phyloP scores from a whole-genome alignment of 78 protist genomes.

The Dictyostelium purpureum region DNA sequence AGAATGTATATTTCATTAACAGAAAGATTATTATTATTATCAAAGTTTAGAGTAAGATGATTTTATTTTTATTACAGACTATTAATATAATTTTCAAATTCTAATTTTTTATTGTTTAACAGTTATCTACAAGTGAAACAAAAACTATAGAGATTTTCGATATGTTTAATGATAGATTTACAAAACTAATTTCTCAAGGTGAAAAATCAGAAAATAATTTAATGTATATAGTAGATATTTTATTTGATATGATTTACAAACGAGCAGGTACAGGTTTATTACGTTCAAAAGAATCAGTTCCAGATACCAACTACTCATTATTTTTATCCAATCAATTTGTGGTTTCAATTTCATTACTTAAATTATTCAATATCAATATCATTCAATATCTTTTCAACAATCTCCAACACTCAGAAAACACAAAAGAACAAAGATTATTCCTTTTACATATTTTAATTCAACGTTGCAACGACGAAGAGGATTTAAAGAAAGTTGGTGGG shows the following conservation, averaged over 20 bases:
- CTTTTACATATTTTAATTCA: slow-evolving; percentile 42
- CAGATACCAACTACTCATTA: slow-evolving; percentile 62
- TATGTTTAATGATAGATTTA: slow-evolving; percentile 50
- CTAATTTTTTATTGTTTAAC: not conserved
- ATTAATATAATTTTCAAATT: too few species aligned
- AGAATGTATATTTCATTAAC: slow-evolving; percentile 60
- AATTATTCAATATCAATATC: slow-evolving; percentile 32
- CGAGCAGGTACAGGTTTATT: slow-evolving; percentile 8
- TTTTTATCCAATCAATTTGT: slow-evolving; percentile 64
- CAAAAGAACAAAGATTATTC: slow-evolving; percentile 45
- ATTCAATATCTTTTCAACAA: slow-evolving; percentile 52
- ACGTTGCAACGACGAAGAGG: slow-evolving; percentile 35
- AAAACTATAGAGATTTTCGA: slow-evolving; percentile 43
- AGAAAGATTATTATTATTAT: slow-evolving; percentile 35
- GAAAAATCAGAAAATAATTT: slow-evolving; percentile 50
- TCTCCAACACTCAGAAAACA: not conserved
- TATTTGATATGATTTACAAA: slow-evolving; percentile 59
- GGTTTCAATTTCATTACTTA: slow-evolving; percentile 17
- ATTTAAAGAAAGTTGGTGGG: slow-evolving; percentile 42
- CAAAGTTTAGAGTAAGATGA: slow-evolving; percentile 33
- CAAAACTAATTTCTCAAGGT: slow-evolving; percentile 16
- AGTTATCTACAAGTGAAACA: slow-evolving; percentile 41
- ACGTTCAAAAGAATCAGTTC: slow-evolving; percentile 16
- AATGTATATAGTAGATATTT: slow-evolving; percentile 26
- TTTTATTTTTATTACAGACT: not conserved